phyloP scores from a whole-genome alignment of 768 basidiomycete species.

The Pleurotus platypus region DNA sequence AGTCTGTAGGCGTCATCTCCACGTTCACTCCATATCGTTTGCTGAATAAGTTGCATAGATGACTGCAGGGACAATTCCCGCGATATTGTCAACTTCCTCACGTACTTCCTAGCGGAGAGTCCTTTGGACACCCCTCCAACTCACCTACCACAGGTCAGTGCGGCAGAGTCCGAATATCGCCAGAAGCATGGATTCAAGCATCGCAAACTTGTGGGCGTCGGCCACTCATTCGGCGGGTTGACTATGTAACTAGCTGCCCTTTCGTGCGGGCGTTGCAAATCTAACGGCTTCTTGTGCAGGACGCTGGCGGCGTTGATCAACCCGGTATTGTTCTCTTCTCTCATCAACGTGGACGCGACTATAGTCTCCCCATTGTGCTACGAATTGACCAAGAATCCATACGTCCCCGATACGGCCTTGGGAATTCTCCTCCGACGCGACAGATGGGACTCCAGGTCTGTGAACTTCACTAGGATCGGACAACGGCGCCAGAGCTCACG shows the following conservation, averaged over 20 bases:
- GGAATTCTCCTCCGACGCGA: conserved; percentile 58
- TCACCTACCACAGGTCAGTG: conserved; percentile 47
- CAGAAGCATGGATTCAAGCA: conserved; percentile 40
- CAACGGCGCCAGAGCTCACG: too few relatives aligned
- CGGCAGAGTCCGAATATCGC: conserved; percentile 39
- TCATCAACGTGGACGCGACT: conserved; percentile 81
- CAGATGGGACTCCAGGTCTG: conserved; percentile 59
- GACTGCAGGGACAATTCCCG: conserved; percentile 78
- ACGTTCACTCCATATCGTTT: not conserved
- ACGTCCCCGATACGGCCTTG: conserved; percentile 21
- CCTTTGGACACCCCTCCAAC: conserved; percentile 40
- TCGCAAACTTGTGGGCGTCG: conserved; percentile 61
- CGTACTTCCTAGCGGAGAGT: conserved; percentile 53
- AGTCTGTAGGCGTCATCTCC: conserved; percentile 44
- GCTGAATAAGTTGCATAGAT: conserved; percentile 33
- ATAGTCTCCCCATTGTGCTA: conserved; percentile 32
- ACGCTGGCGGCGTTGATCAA: conserved; percentile 58
- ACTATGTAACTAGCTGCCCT: conserved; percentile 49
- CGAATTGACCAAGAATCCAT: conserved; percentile 9
- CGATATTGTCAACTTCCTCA: conserved; percentile 75
- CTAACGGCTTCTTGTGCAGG: conserved; percentile 27
- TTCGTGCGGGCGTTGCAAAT: not conserved
- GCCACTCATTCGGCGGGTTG: conserved; percentile 85
- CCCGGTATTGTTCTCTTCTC: conserved; percentile 65
- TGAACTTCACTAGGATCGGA: too few relatives aligned